phyloP scores from a whole-genome alignment of 2,329 filamentous ascomycete species.

The Pseudocercospora fuligena region DNA sequence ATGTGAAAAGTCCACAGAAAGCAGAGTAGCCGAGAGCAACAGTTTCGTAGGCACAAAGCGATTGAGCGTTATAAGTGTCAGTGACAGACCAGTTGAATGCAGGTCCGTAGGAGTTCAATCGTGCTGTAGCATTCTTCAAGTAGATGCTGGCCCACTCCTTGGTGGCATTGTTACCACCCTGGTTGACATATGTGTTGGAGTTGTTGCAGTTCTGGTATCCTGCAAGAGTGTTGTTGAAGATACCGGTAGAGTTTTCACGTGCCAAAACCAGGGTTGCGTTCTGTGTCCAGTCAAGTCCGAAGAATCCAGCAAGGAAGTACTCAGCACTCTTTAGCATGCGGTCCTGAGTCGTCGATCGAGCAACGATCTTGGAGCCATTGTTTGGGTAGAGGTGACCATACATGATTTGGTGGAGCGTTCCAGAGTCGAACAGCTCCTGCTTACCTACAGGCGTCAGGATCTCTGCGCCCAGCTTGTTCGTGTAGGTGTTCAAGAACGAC shows the following conservation, averaged over 20 bases:
- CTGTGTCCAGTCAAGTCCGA: slow-evolving; percentile 73
- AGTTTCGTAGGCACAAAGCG: slow-evolving; percentile 77
- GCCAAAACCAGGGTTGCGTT: slow-evolving; percentile 55
- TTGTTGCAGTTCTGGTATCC: slow-evolving; percentile 72
- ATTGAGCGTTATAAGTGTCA: slow-evolving; percentile 71
- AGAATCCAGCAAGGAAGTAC: slow-evolving; percentile 79
- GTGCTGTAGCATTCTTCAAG: slow-evolving; percentile 65
- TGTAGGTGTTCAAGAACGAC: slow-evolving; percentile 71
- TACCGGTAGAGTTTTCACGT: slow-evolving; percentile 59
- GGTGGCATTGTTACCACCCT: slow-evolving; percentile 59
- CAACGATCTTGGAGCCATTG: slow-evolving; percentile 72
- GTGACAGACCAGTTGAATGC: slow-evolving; percentile 62
- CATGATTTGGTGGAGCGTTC: slow-evolving; percentile 73
- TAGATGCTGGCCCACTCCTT: slow-evolving; percentile 68
- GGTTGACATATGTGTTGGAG: slow-evolving; percentile 53
- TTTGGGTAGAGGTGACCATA: slow-evolving; percentile 72
- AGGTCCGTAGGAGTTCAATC: slow-evolving; percentile 55
- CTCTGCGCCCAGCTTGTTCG: slow-evolving; percentile 70
- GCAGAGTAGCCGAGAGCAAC: slow-evolving; percentile 75
- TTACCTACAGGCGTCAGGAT: slow-evolving; percentile 75
- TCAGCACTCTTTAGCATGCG: slow-evolving; percentile 78
- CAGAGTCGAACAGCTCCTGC: slow-evolving; percentile 63
- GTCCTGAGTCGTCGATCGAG: slow-evolving; percentile 75
- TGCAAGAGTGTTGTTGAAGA: slow-evolving; percentile 70
- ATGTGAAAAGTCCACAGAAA: slow-evolving; percentile 77